phyloP scores from a whole-genome alignment of 768 basidiomycete species.

The Leccinum boreale region DNA sequence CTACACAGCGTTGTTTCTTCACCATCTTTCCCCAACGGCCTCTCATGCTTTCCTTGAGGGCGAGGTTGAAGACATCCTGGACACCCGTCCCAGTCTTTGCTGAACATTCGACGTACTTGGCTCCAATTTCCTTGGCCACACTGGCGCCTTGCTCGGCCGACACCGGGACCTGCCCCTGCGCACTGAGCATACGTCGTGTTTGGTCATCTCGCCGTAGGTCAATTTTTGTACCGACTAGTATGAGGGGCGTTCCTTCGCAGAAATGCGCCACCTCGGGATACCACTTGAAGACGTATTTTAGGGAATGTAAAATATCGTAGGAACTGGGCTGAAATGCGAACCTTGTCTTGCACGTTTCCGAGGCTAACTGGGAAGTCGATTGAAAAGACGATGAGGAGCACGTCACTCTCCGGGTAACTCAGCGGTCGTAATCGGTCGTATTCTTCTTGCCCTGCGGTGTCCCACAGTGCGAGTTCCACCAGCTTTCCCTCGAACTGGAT shows the following conservation, averaged over 20 bases:
- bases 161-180: conserved; percentile 84
- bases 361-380: conserved; percentile 90
- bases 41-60: conserved; percentile 85
- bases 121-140: conserved; percentile 93
- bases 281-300: conserved; percentile 55
- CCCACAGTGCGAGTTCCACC: conserved; percentile 97
- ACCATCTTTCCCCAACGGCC: conserved; percentile 73
- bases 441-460: conserved; percentile 96
- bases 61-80: conserved; percentile 87
- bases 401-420: conserved; percentile 85
- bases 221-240: conserved; percentile 91
- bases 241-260: conserved; percentile 83
- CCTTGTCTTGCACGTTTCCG: conserved; percentile 89
- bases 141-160: conserved; percentile 75
- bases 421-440: conserved; percentile 87
- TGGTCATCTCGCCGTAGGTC: conserved; percentile 86
- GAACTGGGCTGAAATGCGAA: conserved; percentile 29
- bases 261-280: conserved; percentile 91
- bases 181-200: conserved; percentile 82
- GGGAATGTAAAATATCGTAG: neutral
- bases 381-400: conserved; percentile 92
- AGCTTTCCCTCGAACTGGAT: conserved; percentile 84
- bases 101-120: conserved; percentile 90
- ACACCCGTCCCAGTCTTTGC: conserved; percentile 91
- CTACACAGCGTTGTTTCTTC: conserved; percentile 68